These are phyloP conservation scores for Cryphonectria japonica DNA, from an alignment of 2,329 filamentous ascomycete genomes.

Conservation along the genomic window DNA sequence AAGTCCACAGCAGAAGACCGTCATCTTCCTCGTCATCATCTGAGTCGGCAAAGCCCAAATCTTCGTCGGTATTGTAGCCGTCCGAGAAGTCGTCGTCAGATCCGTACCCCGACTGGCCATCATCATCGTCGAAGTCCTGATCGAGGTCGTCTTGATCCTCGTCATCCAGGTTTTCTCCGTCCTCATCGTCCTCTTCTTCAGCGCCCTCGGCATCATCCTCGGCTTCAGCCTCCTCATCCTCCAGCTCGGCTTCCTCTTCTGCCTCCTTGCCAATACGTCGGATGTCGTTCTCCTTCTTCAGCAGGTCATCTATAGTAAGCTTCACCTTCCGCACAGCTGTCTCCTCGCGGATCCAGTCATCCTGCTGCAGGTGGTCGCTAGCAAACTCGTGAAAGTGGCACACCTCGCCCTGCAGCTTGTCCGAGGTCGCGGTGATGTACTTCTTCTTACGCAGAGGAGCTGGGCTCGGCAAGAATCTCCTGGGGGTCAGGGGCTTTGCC, in stretches of 20 bases:
- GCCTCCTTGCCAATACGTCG: slow-evolving; percentile 85
- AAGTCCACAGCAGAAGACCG: slow-evolving; percentile 64
- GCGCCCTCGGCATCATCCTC: slow-evolving; percentile 45
- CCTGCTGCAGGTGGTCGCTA: slow-evolving; percentile 77
- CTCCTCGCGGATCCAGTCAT: slow-evolving; percentile 85
- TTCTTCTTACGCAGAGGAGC: slow-evolving; percentile 45
- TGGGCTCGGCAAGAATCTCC: slow-evolving; percentile 45
- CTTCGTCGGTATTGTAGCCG: slow-evolving; percentile 77
- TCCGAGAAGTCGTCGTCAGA: slow-evolving; percentile 58
- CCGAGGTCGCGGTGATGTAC: slow-evolving; percentile 55
- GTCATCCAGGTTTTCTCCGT: slow-evolving; percentile 53
- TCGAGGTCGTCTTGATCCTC: slow-evolving; percentile 55
- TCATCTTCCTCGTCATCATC: slow-evolving; percentile 73
- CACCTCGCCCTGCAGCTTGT: slow-evolving; percentile 57
- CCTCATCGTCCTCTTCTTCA: slow-evolving; percentile 49
- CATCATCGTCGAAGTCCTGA: slow-evolving; percentile 50
- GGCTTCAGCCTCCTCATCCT: slow-evolving; percentile 66
- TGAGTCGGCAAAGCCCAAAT: slow-evolving; percentile 69
- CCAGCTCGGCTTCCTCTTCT: slow-evolving; percentile 82
- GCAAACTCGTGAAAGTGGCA: slow-evolving; percentile 89
- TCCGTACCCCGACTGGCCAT: slow-evolving; percentile 65
- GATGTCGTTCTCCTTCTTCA: slow-evolving; percentile 88
- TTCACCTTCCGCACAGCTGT: slow-evolving; percentile 66
- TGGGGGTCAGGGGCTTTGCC: slow-evolving; percentile 37
- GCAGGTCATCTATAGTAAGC: slow-evolving; percentile 86